These are phyloP conservation scores for Phanerochaete sordida DNA, from an alignment of 768 basidiomycete genomes.

Conservation along the genomic window DNA sequence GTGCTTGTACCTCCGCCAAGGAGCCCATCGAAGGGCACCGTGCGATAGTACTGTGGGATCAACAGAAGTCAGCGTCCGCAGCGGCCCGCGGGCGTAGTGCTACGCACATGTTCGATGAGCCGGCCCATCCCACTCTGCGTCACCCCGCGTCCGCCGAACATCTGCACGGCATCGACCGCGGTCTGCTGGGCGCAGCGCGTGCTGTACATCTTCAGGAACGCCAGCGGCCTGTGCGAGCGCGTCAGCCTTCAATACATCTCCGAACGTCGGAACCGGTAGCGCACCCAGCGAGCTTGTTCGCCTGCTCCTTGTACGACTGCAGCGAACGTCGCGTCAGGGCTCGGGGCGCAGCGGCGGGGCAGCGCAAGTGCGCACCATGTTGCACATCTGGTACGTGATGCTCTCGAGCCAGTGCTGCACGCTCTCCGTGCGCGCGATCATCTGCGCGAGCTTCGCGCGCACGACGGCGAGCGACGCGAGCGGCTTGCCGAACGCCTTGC, in stretches of 20 bases:
- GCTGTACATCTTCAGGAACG: constrained; percentile 73
- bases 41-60: constrained; percentile 52
- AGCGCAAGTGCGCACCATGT: constrained; percentile 50
- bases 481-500: constrained; percentile 91
- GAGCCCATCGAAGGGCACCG: constrained; percentile 64
- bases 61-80: not conserved
- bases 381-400: constrained; percentile 83
- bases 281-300: constrained; percentile 64
- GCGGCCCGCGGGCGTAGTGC: not conserved
- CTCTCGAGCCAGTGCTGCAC: constrained; percentile 83
- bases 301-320: constrained; percentile 69
- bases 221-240: constrained; percentile 47
- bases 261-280: not conserved
- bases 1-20: constrained; percentile 56
- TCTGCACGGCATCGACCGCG: constrained; percentile 77
- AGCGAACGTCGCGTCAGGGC: not conserved
- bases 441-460: constrained; percentile 81
- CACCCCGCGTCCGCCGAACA: constrained; percentile 84
- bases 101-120: constrained; percentile 63
- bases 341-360: not conserved
- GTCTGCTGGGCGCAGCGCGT: constrained; percentile 77
- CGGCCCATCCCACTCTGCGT: constrained; percentile 85
- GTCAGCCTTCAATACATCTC: too few species aligned
- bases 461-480: constrained; percentile 83
- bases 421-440: constrained; percentile 84